Evolutionary conservation across 257 asterid species (phyloP).

Genomic region (Plantago major): DNA sequence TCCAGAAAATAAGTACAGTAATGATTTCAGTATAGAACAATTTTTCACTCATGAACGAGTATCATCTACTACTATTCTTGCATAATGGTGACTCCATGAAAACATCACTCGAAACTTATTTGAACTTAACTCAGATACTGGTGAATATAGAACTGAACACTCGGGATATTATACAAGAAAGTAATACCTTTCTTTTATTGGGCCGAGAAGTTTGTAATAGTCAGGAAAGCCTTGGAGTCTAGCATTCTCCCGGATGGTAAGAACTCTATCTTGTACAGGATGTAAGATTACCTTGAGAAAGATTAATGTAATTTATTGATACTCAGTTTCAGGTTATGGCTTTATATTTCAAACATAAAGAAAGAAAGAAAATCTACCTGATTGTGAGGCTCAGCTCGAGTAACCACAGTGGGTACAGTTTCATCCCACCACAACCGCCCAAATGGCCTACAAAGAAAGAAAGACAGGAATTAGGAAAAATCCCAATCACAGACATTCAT

Average conservation of each 20-base stretch:
- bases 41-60: too few relatives aligned
- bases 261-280: constrained; percentile 35
- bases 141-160: too few relatives aligned
- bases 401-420: constrained; percentile 41
- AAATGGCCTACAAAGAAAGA: constrained; percentile 37
- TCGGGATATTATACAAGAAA: too few relatives aligned
- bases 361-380: constrained; percentile 21
- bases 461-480: not conserved
- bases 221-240: too few relatives aligned
- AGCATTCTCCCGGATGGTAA: constrained; percentile 40
- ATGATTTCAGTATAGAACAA: too few relatives aligned
- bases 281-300: constrained; percentile 29
- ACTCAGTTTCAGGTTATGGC: not conserved
- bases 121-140: too few relatives aligned
- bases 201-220: constrained; percentile 29
- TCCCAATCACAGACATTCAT: not conserved
- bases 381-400: constrained; percentile 40
- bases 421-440: constrained; percentile 54
- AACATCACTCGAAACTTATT: too few relatives aligned
- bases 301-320: not conserved
- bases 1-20: too few relatives aligned
- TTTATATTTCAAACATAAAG: not conserved
- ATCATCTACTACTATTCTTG: too few relatives aligned
- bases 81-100: too few relatives aligned
- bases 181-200: constrained; percentile 29